phyloP scores from a whole-genome alignment of 192 early-diverging fungal species.

The Coemansia sp. region DNA sequence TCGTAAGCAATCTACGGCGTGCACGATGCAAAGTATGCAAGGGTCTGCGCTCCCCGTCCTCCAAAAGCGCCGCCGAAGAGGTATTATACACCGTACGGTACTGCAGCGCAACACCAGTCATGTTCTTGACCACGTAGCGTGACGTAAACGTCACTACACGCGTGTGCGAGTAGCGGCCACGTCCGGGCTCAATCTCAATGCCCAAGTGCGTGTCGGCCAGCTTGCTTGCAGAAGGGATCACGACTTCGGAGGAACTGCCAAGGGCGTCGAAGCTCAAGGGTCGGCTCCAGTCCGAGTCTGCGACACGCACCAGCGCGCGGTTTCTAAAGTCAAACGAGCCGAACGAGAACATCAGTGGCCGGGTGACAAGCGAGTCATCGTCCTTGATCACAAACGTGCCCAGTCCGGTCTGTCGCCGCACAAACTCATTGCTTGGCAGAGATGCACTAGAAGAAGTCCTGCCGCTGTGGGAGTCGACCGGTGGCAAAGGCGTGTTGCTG shows the following conservation, averaged over 20 bases:
- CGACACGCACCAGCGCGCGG: slow-evolving; percentile 71
- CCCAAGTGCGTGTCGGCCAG: slow-evolving; percentile 73
- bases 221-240: slow-evolving; percentile 56
- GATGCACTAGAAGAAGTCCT: slow-evolving; percentile 2
- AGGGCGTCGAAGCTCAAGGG: slow-evolving; percentile 95
- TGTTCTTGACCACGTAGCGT: slow-evolving; percentile 87
- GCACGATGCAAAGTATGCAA: slow-evolving; percentile 67
- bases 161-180: slow-evolving; percentile 79
- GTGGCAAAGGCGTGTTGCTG: slow-evolving; percentile 17
- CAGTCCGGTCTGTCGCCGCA: slow-evolving; percentile 7
- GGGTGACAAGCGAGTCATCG: slow-evolving; percentile 3
- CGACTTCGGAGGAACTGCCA: slow-evolving; percentile 77
- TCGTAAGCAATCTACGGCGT: slow-evolving; percentile 62
- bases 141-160: slow-evolving; percentile 90
- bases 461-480: slow-evolving; percentile 11
- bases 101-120: slow-evolving; percentile 65
- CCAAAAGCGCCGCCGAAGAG: slow-evolving; percentile 41
- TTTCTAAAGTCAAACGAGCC: slow-evolving; percentile 80
- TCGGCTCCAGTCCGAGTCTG: slow-evolving; percentile 78
- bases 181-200: slow-evolving; percentile 80
- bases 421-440: slow-evolving; percentile 12
- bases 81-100: slow-evolving; percentile 70
- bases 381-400: slow-evolving; percentile 3
- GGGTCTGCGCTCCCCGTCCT: slow-evolving; percentile 57
- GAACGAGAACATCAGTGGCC: slow-evolving; percentile 89